phyloP scores from a whole-genome alignment of 257 asterid species.

The Catharanthus roseus region DNA sequence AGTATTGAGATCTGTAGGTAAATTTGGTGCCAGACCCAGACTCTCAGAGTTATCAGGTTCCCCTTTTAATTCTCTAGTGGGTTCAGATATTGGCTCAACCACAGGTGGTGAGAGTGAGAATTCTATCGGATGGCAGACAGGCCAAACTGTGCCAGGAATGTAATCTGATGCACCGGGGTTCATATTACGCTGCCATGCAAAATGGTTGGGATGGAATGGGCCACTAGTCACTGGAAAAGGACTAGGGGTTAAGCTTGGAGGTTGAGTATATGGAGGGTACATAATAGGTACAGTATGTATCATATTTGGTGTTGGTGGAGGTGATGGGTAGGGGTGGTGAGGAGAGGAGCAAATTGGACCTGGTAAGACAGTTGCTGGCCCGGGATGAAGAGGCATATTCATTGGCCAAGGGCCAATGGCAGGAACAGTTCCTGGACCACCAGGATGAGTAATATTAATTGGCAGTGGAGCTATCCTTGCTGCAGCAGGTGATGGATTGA shows the following conservation, averaged over 20 bases:
- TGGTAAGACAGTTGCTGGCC: slow-evolving; percentile 63
- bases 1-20: slow-evolving; percentile 56
- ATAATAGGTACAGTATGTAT: slow-evolving; percentile 80
- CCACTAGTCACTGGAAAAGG: slow-evolving; percentile 57
- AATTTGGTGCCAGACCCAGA: slow-evolving; percentile 41
- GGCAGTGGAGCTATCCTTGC: slow-evolving; percentile 66
- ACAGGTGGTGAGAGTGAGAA: slow-evolving; percentile 54
- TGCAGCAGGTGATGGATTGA: slow-evolving; percentile 64
- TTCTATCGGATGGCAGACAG: slow-evolving; percentile 64
- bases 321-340: slow-evolving; percentile 85
- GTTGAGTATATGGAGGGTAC: slow-evolving; percentile 76
- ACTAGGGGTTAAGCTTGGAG: slow-evolving; percentile 59
- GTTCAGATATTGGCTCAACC: slow-evolving; percentile 50
- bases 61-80: slow-evolving; percentile 37
- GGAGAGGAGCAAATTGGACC: slow-evolving; percentile 70
- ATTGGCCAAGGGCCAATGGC: slow-evolving; percentile 75
- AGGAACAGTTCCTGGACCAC: slow-evolving; percentile 60
- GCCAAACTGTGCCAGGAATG: slow-evolving; percentile 70
- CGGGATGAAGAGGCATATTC: slow-evolving; percentile 84
- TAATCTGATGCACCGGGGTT: slow-evolving; percentile 54
- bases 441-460: slow-evolving; percentile 47
- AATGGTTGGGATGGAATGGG: slow-evolving; percentile 66
- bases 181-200: slow-evolving; percentile 74
- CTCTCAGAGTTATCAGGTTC: slow-evolving; percentile 43
- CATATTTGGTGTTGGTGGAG: slow-evolving; percentile 85